Percentiles rank a stretch among this genome's conserved stretches.
Conservation (phyloP, 306 rosid genomes). For the Sechiopsis laciniata region DNA sequence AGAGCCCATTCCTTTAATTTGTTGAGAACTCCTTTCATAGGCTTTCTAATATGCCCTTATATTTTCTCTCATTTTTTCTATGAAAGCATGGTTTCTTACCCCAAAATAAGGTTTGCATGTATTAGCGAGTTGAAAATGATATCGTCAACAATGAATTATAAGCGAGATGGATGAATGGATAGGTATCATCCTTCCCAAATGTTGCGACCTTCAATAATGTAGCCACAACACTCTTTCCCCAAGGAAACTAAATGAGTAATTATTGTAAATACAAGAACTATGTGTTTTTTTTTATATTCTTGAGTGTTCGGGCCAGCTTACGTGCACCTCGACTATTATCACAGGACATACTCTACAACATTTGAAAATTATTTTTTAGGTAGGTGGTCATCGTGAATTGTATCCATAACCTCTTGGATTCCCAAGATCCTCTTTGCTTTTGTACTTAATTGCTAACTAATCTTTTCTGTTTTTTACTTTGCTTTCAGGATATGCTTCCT, state of each 20-base stretch:
- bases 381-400: no score
- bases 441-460: neutral
- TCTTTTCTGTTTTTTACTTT: neutral
- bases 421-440: neutral
- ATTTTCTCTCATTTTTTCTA: no score
- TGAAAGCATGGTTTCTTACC: no score
- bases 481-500: slow-evolving; percentile 85
- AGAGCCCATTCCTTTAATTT: no score
- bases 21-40: no score
- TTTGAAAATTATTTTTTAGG: no score
- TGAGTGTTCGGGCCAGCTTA: no score
- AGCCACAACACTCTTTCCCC: neutral
- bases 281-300: no score
- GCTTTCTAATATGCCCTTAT: no score
- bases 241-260: neutral
- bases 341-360: no score
- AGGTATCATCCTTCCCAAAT: neutral
- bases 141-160: neutral
- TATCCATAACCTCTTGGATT: no score
- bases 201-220: neutral
- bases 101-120: neutral
- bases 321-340: no score
- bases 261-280: neutral
- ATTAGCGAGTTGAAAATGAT: neutral
- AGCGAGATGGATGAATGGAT: neutral